Percentiles rank a stretch among this genome's conserved stretches.
These are phyloP conservation scores for Cladophialophora exuberans DNA, from an alignment of 2,329 filamentous ascomycete species.

Conservation along the genomic window DNA sequence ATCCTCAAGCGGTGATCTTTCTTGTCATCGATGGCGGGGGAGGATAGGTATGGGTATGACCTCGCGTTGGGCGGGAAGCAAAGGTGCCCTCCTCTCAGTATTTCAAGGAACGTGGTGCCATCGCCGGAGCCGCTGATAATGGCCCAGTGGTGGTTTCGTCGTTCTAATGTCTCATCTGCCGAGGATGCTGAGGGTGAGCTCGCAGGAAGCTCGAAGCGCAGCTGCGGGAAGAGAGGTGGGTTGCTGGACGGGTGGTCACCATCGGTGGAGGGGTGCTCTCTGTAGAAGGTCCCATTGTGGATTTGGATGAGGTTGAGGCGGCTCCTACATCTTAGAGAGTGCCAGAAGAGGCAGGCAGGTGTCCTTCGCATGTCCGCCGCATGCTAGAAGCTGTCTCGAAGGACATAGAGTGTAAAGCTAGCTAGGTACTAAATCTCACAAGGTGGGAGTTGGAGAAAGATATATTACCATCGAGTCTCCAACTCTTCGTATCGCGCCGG, in stretches of 20 bases:
- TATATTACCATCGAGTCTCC: background rate
- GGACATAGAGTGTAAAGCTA: background rate
- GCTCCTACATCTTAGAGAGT: slow-evolving; percentile 5
- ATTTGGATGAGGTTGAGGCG: slow-evolving; percentile 66
- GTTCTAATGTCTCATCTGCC: slow-evolving; percentile 35
- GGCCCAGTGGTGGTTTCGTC: slow-evolving; percentile 69
- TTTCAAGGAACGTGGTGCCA: slow-evolving; percentile 80
- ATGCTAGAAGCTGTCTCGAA: slow-evolving; percentile 5
- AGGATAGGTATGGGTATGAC: slow-evolving; percentile 76
- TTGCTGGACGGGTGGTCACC: slow-evolving; percentile 57
- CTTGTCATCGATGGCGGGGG: slow-evolving; percentile 58
- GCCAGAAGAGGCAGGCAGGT: slow-evolving; percentile 19
- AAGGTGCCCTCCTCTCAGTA: slow-evolving; percentile 75
- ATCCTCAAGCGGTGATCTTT: slow-evolving; percentile 57
- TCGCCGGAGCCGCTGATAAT: slow-evolving; percentile 74
- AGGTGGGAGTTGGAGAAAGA: background rate
- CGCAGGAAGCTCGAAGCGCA: slow-evolving; percentile 72
- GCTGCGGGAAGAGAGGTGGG: slow-evolving; percentile 70
- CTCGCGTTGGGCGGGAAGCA: slow-evolving; percentile 75
- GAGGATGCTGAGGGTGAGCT: slow-evolving; percentile 37
- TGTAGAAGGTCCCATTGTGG: slow-evolving; percentile 80
- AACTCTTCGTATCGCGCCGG: background rate
- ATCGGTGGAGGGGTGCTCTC: slow-evolving; percentile 64
- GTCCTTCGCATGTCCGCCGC: slow-evolving; percentile 26
- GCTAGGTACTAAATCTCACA: background rate